A percentile compares a stretch with the other conserved stretches of the same genome.
Conservation (phyloP, 2,329 filamentous ascomycete species). For the Xylaria multiplex region DNA sequence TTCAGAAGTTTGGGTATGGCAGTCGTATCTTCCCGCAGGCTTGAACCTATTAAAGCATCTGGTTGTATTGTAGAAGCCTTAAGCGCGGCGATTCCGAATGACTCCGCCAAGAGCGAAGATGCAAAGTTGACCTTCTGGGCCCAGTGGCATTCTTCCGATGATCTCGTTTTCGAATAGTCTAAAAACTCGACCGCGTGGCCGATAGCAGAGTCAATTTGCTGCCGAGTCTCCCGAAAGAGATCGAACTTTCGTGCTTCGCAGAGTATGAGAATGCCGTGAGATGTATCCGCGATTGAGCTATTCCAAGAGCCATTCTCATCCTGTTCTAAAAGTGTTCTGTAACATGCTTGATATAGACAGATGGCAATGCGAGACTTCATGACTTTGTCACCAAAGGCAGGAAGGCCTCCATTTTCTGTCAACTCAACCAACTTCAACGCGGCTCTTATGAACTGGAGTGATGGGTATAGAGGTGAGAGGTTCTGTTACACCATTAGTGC, state of each 20-base stretch:
- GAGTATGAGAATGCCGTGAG: slow-evolving; percentile 26
- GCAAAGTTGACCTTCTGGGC: slow-evolving; percentile 1
- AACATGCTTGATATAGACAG: slow-evolving; percentile 24
- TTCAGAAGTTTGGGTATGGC: slow-evolving; percentile 17
- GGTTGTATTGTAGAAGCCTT: background rate
- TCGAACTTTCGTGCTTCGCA: slow-evolving; percentile 18
- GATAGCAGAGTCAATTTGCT: slow-evolving; percentile 6
- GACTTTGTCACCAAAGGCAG: slow-evolving; percentile 1
- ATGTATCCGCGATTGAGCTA: slow-evolving; percentile 20
- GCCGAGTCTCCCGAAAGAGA: slow-evolving; percentile 16
- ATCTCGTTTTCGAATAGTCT: slow-evolving; percentile 14
- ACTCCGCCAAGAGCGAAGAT: background rate
- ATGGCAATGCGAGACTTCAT: slow-evolving; percentile 11
- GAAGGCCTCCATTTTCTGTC: background rate
- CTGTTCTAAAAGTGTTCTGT: slow-evolving; percentile 25
- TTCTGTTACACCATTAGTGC: background rate
- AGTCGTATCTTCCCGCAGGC: slow-evolving; percentile 5
- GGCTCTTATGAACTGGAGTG: slow-evolving; percentile 9
- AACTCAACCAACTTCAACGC: slow-evolving; percentile 5
- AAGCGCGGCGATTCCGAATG: background rate
- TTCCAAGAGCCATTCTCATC: slow-evolving; percentile 25
- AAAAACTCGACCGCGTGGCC: slow-evolving; percentile 13
- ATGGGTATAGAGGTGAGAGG: slow-evolving; percentile 4
- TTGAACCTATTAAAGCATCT: slow-evolving; percentile 11
- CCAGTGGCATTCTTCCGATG: background rate